Base-by-base conservation (phyloP, 768 basidiomycete genomes). In the Suillus tomentosus region DNA sequence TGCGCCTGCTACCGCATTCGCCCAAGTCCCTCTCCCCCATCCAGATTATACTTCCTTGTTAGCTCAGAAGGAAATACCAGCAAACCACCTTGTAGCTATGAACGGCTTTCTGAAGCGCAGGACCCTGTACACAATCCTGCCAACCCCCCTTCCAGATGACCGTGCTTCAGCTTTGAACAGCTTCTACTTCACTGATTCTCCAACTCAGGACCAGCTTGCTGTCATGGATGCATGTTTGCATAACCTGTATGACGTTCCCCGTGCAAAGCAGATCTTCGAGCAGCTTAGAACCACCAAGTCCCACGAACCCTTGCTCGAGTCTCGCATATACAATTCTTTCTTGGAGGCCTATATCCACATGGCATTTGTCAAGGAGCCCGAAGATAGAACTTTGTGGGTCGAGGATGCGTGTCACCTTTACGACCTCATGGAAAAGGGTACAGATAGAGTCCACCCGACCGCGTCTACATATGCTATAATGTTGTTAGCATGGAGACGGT, bases 151-250 rank as follows among this genome's bases (percentile, higher is more conserved):
- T 7, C 89, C 91, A 0, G 73, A 75, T 27, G 82, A 84, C 67
- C 71, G 72, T 45, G 60, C 73, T 2, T 82, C 82, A 4, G 62
- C 71, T 1, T 63, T 75, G 14, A 79, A 84, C 67, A 82, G 83
- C 66, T 66, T 82, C 59, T 86, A 85, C 77, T 92, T 87, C 74
- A 81, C 84, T 5, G 85, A 91, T 72, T 85, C 91, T 0, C 73
- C 78, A 0, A 86, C 88, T 0, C 85, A 87, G 53, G 91, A 94
- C 73, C 80, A 85, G 62, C 73, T 92, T 13, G 87, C 91, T 0
- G 84, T 96, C 66, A 91, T 96, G 77, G 88, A 91, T 68, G 92
- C 93, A 5, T 96, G 95, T 72, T 77, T 96, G 14, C 83, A 89
- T 73, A 85, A 90, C 66, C 71, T 85, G 3, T 87, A 89, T 73